These are phyloP conservation scores for Lotus japonicus DNA, from an alignment of 306 rosid species.

Conservation along the genomic window DNA sequence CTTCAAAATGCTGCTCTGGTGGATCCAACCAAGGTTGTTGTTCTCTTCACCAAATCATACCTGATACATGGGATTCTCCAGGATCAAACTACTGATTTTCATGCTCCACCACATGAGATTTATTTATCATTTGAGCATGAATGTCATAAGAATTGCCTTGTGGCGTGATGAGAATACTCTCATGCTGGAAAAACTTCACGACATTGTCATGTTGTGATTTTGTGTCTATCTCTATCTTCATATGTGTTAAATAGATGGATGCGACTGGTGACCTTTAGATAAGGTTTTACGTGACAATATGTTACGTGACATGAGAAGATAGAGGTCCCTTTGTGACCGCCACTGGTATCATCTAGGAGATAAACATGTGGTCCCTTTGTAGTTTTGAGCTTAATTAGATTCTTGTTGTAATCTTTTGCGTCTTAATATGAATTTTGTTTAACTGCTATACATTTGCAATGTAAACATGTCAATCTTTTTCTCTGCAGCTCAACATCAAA, in stretches of 20 bases:
- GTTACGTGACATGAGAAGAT: too few species aligned
- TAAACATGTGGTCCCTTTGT: background rate
- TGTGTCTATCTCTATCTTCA: too few species aligned
- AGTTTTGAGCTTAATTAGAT: background rate
- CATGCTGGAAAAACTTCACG: too few species aligned
- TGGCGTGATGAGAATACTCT: too few species aligned
- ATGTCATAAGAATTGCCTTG: background rate
- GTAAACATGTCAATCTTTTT: background rate
- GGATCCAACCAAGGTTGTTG: conserved; percentile 33
- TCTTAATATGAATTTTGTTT: background rate
- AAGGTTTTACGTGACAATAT: too few species aligned
- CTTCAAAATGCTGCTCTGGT: conserved; percentile 4
- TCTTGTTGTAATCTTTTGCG: background rate
- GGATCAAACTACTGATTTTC: conserved; percentile 49
- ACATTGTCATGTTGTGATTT: too few species aligned
- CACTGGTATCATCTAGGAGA: background rate
- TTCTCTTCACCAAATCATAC: conserved; percentile 50
- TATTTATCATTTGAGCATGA: background rate
- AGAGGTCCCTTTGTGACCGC: too few species aligned
- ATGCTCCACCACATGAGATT: background rate
- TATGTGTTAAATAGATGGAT: too few species aligned
- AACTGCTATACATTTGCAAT: background rate
- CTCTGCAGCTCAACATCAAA: background rate
- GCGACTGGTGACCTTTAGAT: too few species aligned
- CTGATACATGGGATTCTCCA: conserved; percentile 70